phyloP scores from a whole-genome alignment of 2,329 filamentous ascomycete species.

The Fusarium camptoceras region DNA sequence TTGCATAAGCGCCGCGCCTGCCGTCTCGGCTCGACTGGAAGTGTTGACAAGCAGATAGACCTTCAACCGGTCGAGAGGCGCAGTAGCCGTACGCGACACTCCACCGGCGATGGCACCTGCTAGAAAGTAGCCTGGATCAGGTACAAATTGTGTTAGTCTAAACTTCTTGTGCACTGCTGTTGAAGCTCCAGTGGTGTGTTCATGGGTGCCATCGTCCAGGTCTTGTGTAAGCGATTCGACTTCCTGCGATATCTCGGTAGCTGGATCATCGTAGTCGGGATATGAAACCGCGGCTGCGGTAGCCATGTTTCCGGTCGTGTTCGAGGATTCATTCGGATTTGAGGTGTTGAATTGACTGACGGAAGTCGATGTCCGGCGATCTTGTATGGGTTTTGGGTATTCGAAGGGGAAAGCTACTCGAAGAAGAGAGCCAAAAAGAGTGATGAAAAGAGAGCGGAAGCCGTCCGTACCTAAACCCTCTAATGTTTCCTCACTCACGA shows the following conservation, averaged over 20 bases:
- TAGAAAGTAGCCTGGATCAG: constrained; percentile 96
- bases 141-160: constrained; percentile 76
- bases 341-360: constrained; percentile 9
- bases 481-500: constrained; percentile 89
- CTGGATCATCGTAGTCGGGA: constrained; percentile 39
- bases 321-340: constrained; percentile 31
- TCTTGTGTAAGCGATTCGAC: constrained; percentile 39
- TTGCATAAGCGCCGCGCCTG: constrained; percentile 74
- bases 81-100: constrained; percentile 93
- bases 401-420: constrained; percentile 69
- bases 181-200: constrained; percentile 50
- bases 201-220: constrained; percentile 54
- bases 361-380: constrained; percentile 37
- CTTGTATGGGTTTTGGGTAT: constrained; percentile 47
- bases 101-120: constrained; percentile 95
- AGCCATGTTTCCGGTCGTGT: constrained; percentile 35
- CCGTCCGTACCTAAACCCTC: constrained; percentile 91
- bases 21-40: constrained; percentile 60
- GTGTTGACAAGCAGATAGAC: constrained; percentile 97
- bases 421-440: constrained; percentile 81
- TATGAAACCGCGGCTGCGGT: constrained; percentile 34
- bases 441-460: constrained; percentile 68
- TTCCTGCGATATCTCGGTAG: constrained; percentile 42
- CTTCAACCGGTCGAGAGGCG: constrained; percentile 95
- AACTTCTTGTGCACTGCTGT: constrained; percentile 56